phyloP scores from a whole-genome alignment of 2,329 filamentous ascomycete species.

The Colletotrichum nymphaeae region DNA sequence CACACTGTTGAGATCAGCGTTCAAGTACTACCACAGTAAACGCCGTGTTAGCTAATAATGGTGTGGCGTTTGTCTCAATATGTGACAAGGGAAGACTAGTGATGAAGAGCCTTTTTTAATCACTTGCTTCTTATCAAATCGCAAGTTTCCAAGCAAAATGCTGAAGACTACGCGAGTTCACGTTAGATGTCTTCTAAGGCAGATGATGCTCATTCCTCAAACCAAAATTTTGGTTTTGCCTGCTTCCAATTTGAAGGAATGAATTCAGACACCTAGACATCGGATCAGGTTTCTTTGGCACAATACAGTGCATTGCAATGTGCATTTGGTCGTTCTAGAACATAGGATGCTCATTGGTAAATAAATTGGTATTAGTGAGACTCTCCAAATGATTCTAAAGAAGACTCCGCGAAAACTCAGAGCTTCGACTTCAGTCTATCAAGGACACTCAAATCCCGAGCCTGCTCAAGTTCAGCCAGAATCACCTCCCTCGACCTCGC shows the following conservation, averaged over 20 bases:
- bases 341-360: not conserved
- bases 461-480: conserved; percentile 38
- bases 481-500: conserved; percentile 39
- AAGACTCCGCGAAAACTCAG: not conserved
- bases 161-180: no score
- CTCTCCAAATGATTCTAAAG: not conserved
- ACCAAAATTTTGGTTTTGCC: no score
- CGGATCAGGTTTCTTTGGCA: no score
- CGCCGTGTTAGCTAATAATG: not conserved
- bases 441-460: conserved; percentile 39
- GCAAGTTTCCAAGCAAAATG: not conserved
- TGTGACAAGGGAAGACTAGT: not conserved
- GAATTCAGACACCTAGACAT: no score
- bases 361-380: not conserved
- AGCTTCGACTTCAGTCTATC: not conserved
- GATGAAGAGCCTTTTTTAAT: no score
- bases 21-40: not conserved
- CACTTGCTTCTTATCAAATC: no score
- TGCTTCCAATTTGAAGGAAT: no score
- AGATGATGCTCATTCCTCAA: no score
- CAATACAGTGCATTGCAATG: no score
- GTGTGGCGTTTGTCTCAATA: not conserved
- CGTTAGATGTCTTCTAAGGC: no score
- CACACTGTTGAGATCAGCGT: not conserved
- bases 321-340: no score